Conservation (phyloP, 2,329 filamentous ascomycete species). For the Cercospora sojina region DNA sequence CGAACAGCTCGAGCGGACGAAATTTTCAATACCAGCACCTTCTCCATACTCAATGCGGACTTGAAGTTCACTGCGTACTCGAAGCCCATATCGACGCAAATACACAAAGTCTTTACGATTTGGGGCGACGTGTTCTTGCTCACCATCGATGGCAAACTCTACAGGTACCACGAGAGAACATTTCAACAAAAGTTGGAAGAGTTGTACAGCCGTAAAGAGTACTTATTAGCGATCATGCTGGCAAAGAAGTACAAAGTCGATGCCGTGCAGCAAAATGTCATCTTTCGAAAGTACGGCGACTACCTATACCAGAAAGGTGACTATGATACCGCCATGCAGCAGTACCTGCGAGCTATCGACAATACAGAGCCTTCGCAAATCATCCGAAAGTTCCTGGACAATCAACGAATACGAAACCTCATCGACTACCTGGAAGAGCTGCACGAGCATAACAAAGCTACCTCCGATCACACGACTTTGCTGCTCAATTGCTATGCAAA, state of each 20-base stretch:
- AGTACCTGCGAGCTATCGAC: conserved; percentile 94
- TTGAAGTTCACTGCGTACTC: conserved; percentile 86
- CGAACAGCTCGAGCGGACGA: conserved; percentile 71
- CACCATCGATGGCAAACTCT: conserved; percentile 86
- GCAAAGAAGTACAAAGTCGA: conserved; percentile 87
- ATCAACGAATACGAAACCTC: conserved; percentile 93
- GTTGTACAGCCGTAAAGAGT: conserved; percentile 90
- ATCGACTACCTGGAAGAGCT: conserved; percentile 97
- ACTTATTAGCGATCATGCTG: conserved; percentile 84
- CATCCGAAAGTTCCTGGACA: conserved; percentile 95
- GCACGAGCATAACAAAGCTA: conserved; percentile 89
- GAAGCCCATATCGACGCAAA: conserved; percentile 76
- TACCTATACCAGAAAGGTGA: conserved; percentile 92
- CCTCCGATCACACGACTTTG: conserved; percentile 90
- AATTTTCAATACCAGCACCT: conserved; percentile 81
- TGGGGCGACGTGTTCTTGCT: conserved; percentile 94
- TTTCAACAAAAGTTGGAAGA: conserved; percentile 90
- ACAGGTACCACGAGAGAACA: conserved; percentile 84
- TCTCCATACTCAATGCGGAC: conserved; percentile 88
- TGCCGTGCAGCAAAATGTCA: conserved; percentile 77
- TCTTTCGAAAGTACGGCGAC: conserved; percentile 91
- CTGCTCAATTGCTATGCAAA: conserved; percentile 97
- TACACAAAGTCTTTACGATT: conserved; percentile 76
- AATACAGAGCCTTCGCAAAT: conserved; percentile 95
- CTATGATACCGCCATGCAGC: conserved; percentile 98